Conservation (phyloP, 2,329 filamentous ascomycete genomes). For the Scedosporium boydii region DNA sequence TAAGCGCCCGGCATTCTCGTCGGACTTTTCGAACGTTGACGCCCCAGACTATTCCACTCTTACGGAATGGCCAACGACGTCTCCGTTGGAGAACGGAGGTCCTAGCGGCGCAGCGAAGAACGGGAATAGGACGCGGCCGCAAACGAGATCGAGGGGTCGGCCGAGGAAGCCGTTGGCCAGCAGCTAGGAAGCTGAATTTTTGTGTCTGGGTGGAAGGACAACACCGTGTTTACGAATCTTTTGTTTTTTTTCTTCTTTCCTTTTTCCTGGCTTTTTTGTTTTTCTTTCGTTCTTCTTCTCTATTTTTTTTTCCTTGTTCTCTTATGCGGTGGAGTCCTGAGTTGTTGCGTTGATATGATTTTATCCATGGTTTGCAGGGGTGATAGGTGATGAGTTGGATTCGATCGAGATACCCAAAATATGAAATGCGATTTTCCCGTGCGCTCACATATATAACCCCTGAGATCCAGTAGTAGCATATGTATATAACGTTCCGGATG, state of each 20-base stretch:
- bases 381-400: too few relatives aligned
- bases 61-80: neutral
- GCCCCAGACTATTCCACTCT: neutral
- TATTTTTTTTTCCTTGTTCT: too few relatives aligned
- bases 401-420: neutral
- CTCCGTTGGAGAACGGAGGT: neutral
- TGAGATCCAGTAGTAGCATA: too few relatives aligned
- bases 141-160: neutral
- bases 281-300: too few relatives aligned
- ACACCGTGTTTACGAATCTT: too few relatives aligned
- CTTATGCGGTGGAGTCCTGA: too few relatives aligned
- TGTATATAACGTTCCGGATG: neutral
- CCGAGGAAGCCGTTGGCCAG: neutral
- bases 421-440: neutral
- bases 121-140: neutral
- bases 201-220: too few relatives aligned
- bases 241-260: too few relatives aligned
- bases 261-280: too few relatives aligned
- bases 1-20: constrained; percentile 17
- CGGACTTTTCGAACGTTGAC: constrained; percentile 12
- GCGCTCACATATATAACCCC: neutral
- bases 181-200: neutral
- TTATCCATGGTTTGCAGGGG: too few relatives aligned
- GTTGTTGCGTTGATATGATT: too few relatives aligned
- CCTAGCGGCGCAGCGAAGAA: neutral